Percentiles rank a stretch among this genome's conserved stretches.
Conservation (phyloP, 2,329 filamentous ascomycete species). For the Coniochaeta sp. region DNA sequence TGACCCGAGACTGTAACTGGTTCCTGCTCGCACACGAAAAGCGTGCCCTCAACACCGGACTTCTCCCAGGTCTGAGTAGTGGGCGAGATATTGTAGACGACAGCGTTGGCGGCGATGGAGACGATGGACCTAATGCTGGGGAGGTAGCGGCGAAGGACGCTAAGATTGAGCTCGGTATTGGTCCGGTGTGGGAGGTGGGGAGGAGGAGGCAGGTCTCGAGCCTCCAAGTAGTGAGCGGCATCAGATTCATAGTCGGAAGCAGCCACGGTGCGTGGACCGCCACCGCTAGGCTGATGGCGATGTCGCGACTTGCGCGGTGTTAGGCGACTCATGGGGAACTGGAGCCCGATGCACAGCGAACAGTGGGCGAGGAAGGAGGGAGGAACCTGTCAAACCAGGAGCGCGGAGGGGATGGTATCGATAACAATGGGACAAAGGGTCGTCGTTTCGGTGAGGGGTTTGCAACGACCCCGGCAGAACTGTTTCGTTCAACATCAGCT, state of each 20-base stretch:
- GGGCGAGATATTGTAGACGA: constrained; percentile 73
- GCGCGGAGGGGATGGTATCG: background rate
- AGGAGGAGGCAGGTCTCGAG: constrained; percentile 31
- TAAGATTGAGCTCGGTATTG: constrained; percentile 81
- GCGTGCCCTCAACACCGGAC: constrained; percentile 72
- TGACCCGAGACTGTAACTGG: constrained; percentile 29
- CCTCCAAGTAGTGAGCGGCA: constrained; percentile 39
- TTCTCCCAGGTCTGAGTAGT: constrained; percentile 71
- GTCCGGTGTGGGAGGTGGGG: constrained; percentile 54
- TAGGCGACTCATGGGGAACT: constrained; percentile 31
- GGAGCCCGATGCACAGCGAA: background rate
- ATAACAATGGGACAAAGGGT: background rate
- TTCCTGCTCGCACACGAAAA: constrained; percentile 73
- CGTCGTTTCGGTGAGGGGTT: background rate
- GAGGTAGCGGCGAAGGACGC: constrained; percentile 74
- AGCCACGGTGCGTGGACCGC: constrained; percentile 22
- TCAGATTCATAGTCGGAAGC: constrained; percentile 62
- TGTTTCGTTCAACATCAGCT: background rate
- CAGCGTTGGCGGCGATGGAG: constrained; percentile 76
- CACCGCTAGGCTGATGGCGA: constrained; percentile 15
- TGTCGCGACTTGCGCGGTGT: constrained; percentile 27
- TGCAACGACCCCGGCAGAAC: background rate
- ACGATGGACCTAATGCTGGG: constrained; percentile 66
- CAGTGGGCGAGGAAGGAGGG: background rate
- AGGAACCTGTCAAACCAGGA: background rate